Evolutionary conservation across 345 rosid genomes (phyloP), one percentile per base, ranked within the genome.

Genomic region (Trapa incisa): DNA sequence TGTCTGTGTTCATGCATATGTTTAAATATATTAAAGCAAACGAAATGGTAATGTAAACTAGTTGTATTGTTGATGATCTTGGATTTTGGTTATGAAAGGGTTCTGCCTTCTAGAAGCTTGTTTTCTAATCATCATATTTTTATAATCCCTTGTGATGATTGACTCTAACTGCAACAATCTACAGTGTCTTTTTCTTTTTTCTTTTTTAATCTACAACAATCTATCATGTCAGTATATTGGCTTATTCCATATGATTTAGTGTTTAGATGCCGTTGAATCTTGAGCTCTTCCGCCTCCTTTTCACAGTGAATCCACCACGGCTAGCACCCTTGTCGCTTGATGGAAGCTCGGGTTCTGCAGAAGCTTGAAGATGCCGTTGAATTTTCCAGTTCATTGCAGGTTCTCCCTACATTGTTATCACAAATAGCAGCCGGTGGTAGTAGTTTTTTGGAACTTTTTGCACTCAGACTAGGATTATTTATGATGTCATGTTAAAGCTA

Each of bases 251-350:
- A 14, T 42, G 50, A n/a, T 29, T 69, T 3, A 17, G 37, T 41
- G 5, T 42, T 16, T 7, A 29, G 45, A 37, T 71, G 45, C 9
- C 2, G 64, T 42, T 41, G 22, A 6, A 7, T 12, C 13, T 22
- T 64, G 35, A 11, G 11, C 14, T 70, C 2, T 70, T 33, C 33
- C 6, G 37, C 37, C 42, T 11, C 54, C 53, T 64, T n/a, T 45
- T 53, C 65, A 45, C 74, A 71, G 74, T 6, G 74, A 71, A 64
- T 71, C 74, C 22, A 71, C 74, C 10, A 71, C 74, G 39, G 74
- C 74, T 38, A 71, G 74, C 69, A 71, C 74, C 38, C 74, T 71
- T 17, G 74, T 71, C 15, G 74, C 74, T 54, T 71, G 64, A 63
- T 58, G 63, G 63, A 58, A 58, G 37, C 38, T 8, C 9, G 8